A percentile compares a stretch with the other conserved stretches of the same genome.
phyloP scores from a whole-genome alignment of 371 early-diverging fungal genomes.

The Mucor indicus region DNA sequence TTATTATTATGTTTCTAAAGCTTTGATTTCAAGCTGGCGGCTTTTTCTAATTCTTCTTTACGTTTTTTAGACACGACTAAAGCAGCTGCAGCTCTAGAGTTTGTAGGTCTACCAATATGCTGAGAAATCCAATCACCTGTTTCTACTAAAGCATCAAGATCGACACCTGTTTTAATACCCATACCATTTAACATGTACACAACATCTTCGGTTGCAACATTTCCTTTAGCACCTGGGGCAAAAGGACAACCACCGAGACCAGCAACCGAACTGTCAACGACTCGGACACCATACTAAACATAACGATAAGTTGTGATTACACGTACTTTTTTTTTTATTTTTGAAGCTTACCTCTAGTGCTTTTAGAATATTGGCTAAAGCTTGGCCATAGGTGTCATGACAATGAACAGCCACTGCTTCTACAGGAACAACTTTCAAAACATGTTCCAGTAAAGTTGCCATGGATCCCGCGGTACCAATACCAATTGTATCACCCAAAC shows the following conservation, averaged over 20 bases:
- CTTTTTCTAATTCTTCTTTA: slow-evolving; percentile 10
- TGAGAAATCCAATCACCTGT: slow-evolving; percentile 85
- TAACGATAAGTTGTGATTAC: background rate
- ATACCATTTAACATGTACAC: slow-evolving; percentile 88
- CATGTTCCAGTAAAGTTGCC: slow-evolving; percentile 69
- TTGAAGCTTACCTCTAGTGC: slow-evolving; percentile 61
- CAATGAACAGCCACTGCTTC: slow-evolving; percentile 90
- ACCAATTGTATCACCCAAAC: slow-evolving; percentile 96
- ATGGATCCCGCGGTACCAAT: slow-evolving; percentile 86
- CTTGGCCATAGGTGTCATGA: slow-evolving; percentile 98
- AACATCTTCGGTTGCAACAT: slow-evolving; percentile 96
- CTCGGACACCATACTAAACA: slow-evolving; percentile 65
- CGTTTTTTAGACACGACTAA: slow-evolving; percentile 27
- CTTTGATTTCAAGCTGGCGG: background rate
- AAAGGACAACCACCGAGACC: slow-evolving; percentile 97
- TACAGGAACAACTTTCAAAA: slow-evolving; percentile 70
- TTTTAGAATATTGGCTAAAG: slow-evolving; percentile 88
- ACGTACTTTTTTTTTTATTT: background rate
- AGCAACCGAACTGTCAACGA: slow-evolving; percentile 89
- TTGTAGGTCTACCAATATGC: slow-evolving; percentile 60
- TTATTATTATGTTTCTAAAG: slow-evolving; percentile 8
- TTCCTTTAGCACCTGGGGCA: slow-evolving; percentile 94
- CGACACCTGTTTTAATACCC: slow-evolving; percentile 77
- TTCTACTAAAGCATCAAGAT: slow-evolving; percentile 67
- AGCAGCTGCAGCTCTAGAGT: slow-evolving; percentile 45